A percentile compares a stretch with the other conserved stretches of the same genome.
phyloP scores from a whole-genome alignment of 1,139 yeast genomes.

The Debaryomyces psychrophilus region DNA sequence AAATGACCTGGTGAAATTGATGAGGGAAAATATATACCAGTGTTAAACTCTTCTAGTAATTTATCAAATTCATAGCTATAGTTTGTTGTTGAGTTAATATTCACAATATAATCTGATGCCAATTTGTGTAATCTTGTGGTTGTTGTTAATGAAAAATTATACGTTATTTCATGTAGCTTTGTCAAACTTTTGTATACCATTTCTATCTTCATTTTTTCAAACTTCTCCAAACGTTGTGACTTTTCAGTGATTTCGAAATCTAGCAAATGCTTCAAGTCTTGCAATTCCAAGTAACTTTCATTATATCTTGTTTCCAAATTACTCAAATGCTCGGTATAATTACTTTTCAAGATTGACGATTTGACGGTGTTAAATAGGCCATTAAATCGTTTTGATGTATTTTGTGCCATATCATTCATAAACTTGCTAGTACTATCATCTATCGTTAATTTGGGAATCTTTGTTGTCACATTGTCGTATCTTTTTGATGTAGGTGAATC shows the following conservation, averaged over 20 bases:
- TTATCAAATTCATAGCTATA: constrained; percentile 32
- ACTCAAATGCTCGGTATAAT: constrained; percentile 32
- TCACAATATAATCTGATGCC: constrained; percentile 29
- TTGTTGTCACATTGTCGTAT: background rate
- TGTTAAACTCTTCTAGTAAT: constrained; percentile 30
- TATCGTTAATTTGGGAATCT: constrained; percentile 13
- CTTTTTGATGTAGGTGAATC: constrained; percentile 1
- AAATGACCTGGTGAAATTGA: constrained; percentile 31
- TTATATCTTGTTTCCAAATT: constrained; percentile 37
- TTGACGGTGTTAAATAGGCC: constrained; percentile 34
- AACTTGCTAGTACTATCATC: constrained; percentile 25
- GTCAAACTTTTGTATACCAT: constrained; percentile 39
- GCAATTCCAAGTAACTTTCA: constrained; percentile 36
- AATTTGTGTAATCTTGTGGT: constrained; percentile 32
- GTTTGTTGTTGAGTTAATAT: constrained; percentile 31
- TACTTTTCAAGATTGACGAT: constrained; percentile 36
- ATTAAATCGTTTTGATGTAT: constrained; percentile 34
- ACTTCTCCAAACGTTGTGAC: constrained; percentile 34
- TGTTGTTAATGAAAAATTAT: constrained; percentile 32
- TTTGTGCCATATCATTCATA: constrained; percentile 28
- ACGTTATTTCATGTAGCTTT: constrained; percentile 39
- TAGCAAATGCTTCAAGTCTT: constrained; percentile 33
- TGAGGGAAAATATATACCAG: constrained; percentile 49
- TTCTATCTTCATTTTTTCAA: constrained; percentile 42
- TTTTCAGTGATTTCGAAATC: constrained; percentile 31